Evolutionary conservation across 495 filamentous ascomycete species (phyloP), one percentile per base, ranked within the genome.

Genomic region (Neurospora intermedia): DNA sequence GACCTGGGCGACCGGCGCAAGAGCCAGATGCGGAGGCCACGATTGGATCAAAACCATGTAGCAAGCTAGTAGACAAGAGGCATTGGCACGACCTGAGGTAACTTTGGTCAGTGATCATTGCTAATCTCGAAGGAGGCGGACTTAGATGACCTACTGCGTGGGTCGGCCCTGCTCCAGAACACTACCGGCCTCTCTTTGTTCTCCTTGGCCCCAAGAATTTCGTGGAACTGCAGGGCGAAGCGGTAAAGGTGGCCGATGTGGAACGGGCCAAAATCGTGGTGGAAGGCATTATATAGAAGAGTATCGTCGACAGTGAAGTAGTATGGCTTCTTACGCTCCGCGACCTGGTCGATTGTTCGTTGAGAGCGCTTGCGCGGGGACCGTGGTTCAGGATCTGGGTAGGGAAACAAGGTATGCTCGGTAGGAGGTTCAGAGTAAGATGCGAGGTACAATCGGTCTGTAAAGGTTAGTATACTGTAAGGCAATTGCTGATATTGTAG

Each of bases 11-110:
- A 98, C 94, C 2, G 96, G 96, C 9, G 96, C 95, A 3, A 99
- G 88, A n/a, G 95, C 96, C 73, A 98, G 84, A 85, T 99, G 96
- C 39, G 96, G 96, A n/a, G 96, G 91, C 96, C 96, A 99, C 15
- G 89, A 90, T 81, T 99, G 96, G 77, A 99, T 96, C 69, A 99
- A 83, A n/a, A 99, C 92, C 95, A 98, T 97, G 80, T 98, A 98
- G 82, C 92, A 95, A 42, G 95, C 95, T 13, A 98, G 87, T 66
- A 98, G 84, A 81, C 94, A 97, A n/a, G 95, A 94, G 13, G 96
- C 95, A 84, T 99, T 99, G 76, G 96, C 94, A 71, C 96, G 89
- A 79, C 89, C 90, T 91, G 71, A 69, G 23, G 27, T 62, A 74
- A 70, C 74, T 76, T 42, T 72, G 72, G 75, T 80, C 75, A 80